Base-by-base conservation (phyloP, 2,329 filamentous ascomycete species). In the Fusarium albidum region DNA sequence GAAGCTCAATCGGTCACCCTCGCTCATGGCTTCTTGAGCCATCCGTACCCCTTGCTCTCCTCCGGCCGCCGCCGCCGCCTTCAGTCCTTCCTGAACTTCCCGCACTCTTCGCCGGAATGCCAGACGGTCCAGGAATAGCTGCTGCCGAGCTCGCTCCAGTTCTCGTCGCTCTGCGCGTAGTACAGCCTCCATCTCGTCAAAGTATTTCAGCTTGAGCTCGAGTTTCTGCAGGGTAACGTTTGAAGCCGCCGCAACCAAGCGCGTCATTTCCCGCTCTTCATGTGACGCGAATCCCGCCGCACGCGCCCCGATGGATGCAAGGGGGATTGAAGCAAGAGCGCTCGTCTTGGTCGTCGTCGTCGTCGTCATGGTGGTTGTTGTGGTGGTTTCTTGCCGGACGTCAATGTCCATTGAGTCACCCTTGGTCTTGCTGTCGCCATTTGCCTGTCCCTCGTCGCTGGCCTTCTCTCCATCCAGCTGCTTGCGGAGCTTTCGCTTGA, bases 151-250 rank as follows among this genome's bases (percentile, higher is more conserved):
- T 51, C 93, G 86, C 75, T 99, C 95, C 17, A 99, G 82, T 74
- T 99, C 95, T 55, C 93, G 86, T 54, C 94, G 88, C 77, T 99
- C 95, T 6, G 93, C 92, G 66, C 96, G 90, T 43, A 99, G 81
- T 37, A 97, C 88, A 14, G 90, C 84, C 75, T 99, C 95, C 83
- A 99, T 93, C 73, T 99, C 95, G 67, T 91, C 89, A 75, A 99
- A 99, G 72, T 98, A 96, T 69, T 92, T 88, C 54, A 99, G 82
- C 77, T 99, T 99, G 66, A 98, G 80, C 75, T 98, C 92, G 57
- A 98, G 87, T 76, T 99, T 99, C 70, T 96, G 89, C 28, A 98
- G 80, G n/a, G 91, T 94, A 11, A 96, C 82, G 70, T 99, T 99
- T 45, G 96, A 91, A 0, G 92, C 92, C 6, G 92, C 90, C 3